Base-by-base conservation (phyloP, 2,329 filamentous ascomycete genomes). In the Pestalotiopsis sp. region DNA sequence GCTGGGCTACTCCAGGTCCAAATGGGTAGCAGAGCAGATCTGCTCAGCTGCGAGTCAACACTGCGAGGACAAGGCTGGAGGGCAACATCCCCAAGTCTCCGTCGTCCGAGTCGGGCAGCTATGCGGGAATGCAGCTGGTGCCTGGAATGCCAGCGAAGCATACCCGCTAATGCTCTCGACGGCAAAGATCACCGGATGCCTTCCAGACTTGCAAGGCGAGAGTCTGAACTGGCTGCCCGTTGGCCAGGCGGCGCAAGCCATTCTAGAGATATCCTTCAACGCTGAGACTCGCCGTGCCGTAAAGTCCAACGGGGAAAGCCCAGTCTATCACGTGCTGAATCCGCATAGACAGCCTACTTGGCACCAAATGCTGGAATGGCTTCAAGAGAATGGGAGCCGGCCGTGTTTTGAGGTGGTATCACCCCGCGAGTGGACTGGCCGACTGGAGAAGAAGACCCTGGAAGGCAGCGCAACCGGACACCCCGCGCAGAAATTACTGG, bases 1-100 rank as follows among this genome's bases (percentile, higher is more conserved):
- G 0, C 78, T 88, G 4, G 88, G 88, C 4, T 90, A 90, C 72
- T 84, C 85, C 1, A 82, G 82, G 36, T 88, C 86, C 1, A 85
- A 88, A 77, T 89, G 87, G 87, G 85, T 89, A 1, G 87, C 86
- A 1, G 88, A 90, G 77, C 79, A 80, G 20, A 83, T 89, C 11
- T 88, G 86, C 70, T 72, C 80, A 0, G 73, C 78, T 5, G 83
- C 83, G 17, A 74, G 76, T 60, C 67, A 76, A 17, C 57, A 68
- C 31, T 36, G 57, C 62, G n/a, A 6, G 11, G 62, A 58, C 7
- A 45, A 60, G 20, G 12, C 38, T 73, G 1, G 65, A 71, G 31
- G 70, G 75, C 38, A 17, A 1, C 61, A 72, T 39, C 72, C 82
- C 2, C 69, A 68, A 27, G 75, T 82, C 41, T 77, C 79, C 25